Percentiles rank a stretch among this genome's conserved stretches.
Evolutionary conservation across 2,329 filamentous ascomycete species (phyloP).

Genomic region (Albophoma yamanashiensis): DNA sequence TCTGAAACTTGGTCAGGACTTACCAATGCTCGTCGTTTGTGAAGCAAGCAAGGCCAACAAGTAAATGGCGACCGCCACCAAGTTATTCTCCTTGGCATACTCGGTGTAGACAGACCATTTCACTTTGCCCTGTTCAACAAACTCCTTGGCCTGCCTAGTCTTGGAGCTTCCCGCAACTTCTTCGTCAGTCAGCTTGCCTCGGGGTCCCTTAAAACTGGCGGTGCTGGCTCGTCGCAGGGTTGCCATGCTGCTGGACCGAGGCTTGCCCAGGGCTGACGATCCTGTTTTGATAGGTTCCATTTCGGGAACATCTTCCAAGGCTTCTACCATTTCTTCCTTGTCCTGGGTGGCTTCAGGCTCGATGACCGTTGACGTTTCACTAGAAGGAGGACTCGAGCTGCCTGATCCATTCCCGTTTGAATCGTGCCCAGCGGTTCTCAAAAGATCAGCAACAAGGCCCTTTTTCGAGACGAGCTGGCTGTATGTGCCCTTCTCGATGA

Average conservation of each 20-base stretch:
- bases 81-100: conserved; percentile 90
- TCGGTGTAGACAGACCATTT: conserved; percentile 90
- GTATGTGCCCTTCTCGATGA: conserved; percentile 84
- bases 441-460: conserved; percentile 74
- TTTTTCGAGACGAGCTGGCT: conserved; percentile 88
- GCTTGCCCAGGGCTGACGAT: conserved; percentile 36
- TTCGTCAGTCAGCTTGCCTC: conserved; percentile 77
- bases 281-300: conserved; percentile 62
- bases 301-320: conserved; percentile 65
- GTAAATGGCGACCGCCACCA: conserved; percentile 75
- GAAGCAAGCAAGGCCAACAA: conserved; percentile 64
- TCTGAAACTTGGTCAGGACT: conserved; percentile 14
- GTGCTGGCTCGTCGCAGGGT: conserved; percentile 86
- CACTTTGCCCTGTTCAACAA: conserved; percentile 88
- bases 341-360: conserved; percentile 41
- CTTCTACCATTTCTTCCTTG: conserved; percentile 62
- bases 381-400: conserved; percentile 34
- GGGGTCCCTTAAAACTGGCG: conserved; percentile 77
- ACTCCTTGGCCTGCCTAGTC: conserved; percentile 80
- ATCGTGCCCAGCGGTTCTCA: conserved; percentile 62
- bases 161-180: conserved; percentile 62
- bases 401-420: conserved; percentile 27
- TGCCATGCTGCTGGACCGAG: conserved; percentile 57
- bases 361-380: conserved; percentile 47
- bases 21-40: conserved; percentile 73